Base-by-base conservation (phyloP, 2,329 filamentous ascomycete species). In the Cryphonectria nitschkei region DNA sequence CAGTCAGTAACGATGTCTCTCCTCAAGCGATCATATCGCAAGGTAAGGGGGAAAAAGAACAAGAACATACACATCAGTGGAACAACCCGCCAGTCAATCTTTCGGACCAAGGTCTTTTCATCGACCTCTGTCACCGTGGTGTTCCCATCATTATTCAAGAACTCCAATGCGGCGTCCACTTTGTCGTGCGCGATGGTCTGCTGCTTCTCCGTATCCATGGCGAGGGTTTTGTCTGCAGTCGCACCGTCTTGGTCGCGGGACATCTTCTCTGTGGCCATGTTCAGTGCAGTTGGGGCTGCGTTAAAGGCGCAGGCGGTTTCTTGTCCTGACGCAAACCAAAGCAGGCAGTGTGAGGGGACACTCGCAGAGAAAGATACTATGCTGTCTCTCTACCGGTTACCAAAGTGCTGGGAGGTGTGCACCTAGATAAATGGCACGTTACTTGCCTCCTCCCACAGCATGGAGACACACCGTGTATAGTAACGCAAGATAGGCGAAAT, bases 61-160 rank as follows among this genome's bases (percentile, higher is more conserved):
- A 56, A 29, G 13, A 37, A 75, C 76, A 32, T 63, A 75, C 76
- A 78, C 75, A 79, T 76, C 29, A 79, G 69, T 4, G 78, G 78
- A 34, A 79, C 73, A 41, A 79, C 76, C 13, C 73, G 74, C 73
- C 75, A 75, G 73, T 79, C 78, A 37, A 79, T 74, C 68, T 78
- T 79, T 29, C 75, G 75, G 14, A 78, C 70, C 32, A 73, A 46
- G 6, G 37, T 46, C 41, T 70, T 72, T 62, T 73, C 72, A 26
- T 73, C 63, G 3, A 71, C 66, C 52, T 73, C 70, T 8, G 64
- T 46, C 63, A 72, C 71, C 29, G 52, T 50, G 32, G 52, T 63
- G 29, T 43, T 60, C 65, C 69, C 67, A 16, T 72, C 67, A 22
- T 68, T 52, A 19, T 65, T 62, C 1, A 73, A 39, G 39, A 72